Percentiles rank a stretch among this genome's conserved stretches.
These are phyloP conservation scores for Letharia columbiana DNA, from an alignment of 495 filamentous ascomycete species.

Conservation along the genomic window DNA sequence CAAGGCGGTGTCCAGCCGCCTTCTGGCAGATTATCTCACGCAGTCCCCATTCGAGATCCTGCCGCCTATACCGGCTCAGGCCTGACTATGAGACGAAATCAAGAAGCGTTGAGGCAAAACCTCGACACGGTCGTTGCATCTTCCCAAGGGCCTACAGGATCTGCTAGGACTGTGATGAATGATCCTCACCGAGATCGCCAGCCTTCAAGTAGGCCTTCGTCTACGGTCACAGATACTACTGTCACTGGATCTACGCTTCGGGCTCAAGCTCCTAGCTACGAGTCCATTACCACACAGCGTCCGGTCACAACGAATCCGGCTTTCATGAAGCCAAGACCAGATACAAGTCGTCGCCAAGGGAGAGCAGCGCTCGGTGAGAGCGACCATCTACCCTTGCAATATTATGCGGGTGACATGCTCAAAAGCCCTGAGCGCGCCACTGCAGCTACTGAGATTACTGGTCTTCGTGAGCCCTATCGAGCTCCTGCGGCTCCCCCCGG, in stretches of 20 bases:
- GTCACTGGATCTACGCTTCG: slow-evolving; percentile 1
- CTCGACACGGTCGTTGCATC: background rate
- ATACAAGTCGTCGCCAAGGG: background rate
- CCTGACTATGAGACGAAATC: slow-evolving; percentile 1
- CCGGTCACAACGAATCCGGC: background rate
- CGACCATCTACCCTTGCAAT: background rate
- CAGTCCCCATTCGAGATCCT: slow-evolving; percentile 5
- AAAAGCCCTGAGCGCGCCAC: background rate
- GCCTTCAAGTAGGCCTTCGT: background rate
- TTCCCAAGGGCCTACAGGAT: background rate
- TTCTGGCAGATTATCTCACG: background rate
- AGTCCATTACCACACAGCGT: background rate
- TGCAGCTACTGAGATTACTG: background rate
- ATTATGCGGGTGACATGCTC: background rate
- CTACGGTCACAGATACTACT: background rate
- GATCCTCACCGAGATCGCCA: background rate
- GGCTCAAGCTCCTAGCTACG: slow-evolving; percentile 2
- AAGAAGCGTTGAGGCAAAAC: slow-evolving; percentile 7
- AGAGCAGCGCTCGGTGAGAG: background rate
- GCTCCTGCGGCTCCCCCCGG: background rate
- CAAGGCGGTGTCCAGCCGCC: background rate
- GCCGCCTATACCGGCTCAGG: slow-evolving; percentile 10
- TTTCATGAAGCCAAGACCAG: background rate
- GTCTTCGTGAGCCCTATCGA: background rate
- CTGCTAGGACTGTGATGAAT: slow-evolving; percentile 1